Conservation (phyloP, 352 stramenopile genomes). For the Albugo laibachii region DNA sequence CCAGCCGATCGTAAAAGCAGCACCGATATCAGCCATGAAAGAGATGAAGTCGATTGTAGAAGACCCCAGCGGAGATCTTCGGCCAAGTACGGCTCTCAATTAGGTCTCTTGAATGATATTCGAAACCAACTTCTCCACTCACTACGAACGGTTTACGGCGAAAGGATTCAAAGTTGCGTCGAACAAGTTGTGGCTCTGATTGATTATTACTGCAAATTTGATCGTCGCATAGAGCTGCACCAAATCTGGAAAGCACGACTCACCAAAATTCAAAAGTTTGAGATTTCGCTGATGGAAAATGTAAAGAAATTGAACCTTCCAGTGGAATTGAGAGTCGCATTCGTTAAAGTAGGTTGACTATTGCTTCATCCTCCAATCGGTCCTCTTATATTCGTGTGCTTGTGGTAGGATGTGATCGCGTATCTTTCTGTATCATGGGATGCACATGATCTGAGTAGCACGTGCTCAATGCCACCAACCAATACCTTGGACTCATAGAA, state of each 20-base stretch:
- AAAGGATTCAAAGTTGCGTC: slow-evolving; percentile 27
- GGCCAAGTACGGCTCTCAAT: too few relatives aligned
- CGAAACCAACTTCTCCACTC: slow-evolving; percentile 11
- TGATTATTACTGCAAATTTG: slow-evolving; percentile 67
- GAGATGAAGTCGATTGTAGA: too few relatives aligned
- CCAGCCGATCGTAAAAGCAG: too few relatives aligned
- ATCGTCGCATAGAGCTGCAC: slow-evolving; percentile 39
- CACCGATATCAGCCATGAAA: too few relatives aligned
- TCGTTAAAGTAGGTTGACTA: slow-evolving; percentile 24
- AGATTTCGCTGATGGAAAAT: slow-evolving; percentile 42
- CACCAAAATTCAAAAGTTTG: slow-evolving; percentile 55
- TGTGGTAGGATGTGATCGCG: slow-evolving; percentile 22
- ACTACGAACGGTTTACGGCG: slow-evolving; percentile 42
- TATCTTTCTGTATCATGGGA: slow-evolving; percentile 25
- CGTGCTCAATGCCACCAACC: too few relatives aligned
- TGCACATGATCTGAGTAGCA: background rate
- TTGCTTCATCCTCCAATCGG: background rate
- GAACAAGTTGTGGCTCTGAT: slow-evolving; percentile 66
- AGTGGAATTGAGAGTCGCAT: slow-evolving; percentile 21
- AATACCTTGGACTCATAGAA: too few relatives aligned
- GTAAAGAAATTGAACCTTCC: slow-evolving; percentile 44
- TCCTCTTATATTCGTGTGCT: background rate
- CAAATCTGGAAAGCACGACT: slow-evolving; percentile 51
- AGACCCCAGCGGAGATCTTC: too few relatives aligned
- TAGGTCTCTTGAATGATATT: slow-evolving; percentile 1